Evolutionary conservation across 2,329 filamentous ascomycete species (phyloP), one percentile per base, ranked within the genome.

Genomic region (Ophiostoma sp.): DNA sequence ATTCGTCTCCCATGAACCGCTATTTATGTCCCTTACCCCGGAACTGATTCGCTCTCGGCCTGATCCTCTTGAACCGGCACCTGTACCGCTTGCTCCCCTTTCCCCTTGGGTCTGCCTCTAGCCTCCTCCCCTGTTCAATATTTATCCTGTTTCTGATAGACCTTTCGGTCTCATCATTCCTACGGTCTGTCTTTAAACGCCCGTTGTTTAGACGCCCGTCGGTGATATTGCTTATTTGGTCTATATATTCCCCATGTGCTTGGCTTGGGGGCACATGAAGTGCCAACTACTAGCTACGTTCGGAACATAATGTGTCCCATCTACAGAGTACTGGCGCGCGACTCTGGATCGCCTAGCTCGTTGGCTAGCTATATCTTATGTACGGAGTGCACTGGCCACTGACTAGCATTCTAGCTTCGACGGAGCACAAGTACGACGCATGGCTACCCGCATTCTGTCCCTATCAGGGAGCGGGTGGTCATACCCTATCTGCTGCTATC

Each of bases 201-300:
- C 18, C 49, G n/a, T 11, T 2, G 27, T 5, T 27, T 55, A 55
- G n/a, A 55, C 49, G 49, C 49, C 18, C 49, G n/a, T 55, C 49
- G 49, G 49, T 55, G 18, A 18, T 55, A 55, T 55, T 55, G 49
- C 49, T 55, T 55, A 6, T 55, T 55, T 55, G 18, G 49, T 55
- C 49, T 18, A 55, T 27, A 3, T 27, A 36, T 4, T 55, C 2
- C 6, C 6, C 49, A 27, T 55, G 49, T 14, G 27, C 7, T 27
- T 27, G 47, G 47, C 7, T 52, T 52, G 47, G 27, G 27, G 27
- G 27, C 27, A 27, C 47, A 52, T 52, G 8, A 52, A n/a, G 3
- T n/a, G 16, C n/a, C n/a, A 55, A 8, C 49, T n/a, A 52, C 18
- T 27, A 55, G 9, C 7, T 55, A 27, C n/a, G n/a, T 27, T 18